A percentile compares a stretch with the other conserved stretches of the same genome.
These are phyloP conservation scores for Russula brevipes DNA, from an alignment of 768 basidiomycete genomes.

Conservation along the genomic window DNA sequence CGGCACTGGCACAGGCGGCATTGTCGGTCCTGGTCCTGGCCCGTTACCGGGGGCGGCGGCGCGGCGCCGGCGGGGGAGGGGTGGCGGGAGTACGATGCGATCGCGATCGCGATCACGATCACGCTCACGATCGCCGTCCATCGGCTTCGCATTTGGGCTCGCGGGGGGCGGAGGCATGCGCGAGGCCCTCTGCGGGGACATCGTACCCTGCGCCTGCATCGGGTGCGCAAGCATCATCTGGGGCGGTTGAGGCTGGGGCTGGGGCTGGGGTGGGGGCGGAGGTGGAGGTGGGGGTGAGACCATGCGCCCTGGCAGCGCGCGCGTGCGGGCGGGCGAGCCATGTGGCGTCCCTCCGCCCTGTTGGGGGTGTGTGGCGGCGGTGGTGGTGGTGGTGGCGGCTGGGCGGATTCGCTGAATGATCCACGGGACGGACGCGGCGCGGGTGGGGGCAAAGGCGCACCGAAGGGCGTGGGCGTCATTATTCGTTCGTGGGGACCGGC, in stretches of 20 bases:
- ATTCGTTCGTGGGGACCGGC: constrained; percentile 30
- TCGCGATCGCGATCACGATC: constrained; percentile 16
- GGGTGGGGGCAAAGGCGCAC: constrained; percentile 3
- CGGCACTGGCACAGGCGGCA: not conserved
- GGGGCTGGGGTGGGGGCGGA: not conserved
- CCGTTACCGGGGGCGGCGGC: not conserved
- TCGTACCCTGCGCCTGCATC: constrained; percentile 3
- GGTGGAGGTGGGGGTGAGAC: constrained; percentile 4
- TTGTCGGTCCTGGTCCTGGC: not conserved
- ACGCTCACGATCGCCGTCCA: constrained; percentile 20
- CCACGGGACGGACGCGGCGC: constrained; percentile 17
- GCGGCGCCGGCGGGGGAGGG: not conserved
- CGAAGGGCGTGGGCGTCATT: constrained; percentile 32
- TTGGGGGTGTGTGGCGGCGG: constrained; percentile 2
- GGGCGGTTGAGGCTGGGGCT: not conserved
- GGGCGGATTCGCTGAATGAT: constrained; percentile 14
- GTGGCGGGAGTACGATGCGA: constrained; percentile 8
- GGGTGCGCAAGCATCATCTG: not conserved
- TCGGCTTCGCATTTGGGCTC: constrained; percentile 19
- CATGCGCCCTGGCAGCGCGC: constrained; percentile 13
- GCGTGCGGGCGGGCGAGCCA: constrained; percentile 15
- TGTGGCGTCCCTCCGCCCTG: constrained; percentile 11
- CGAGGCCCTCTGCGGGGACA: constrained; percentile 15
- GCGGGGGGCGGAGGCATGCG: constrained; percentile 7
- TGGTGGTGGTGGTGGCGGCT: not conserved